Evolutionary conservation across 1,284 basidiomycete genomes (phyloP).

Genomic region (Farysia itapuensis): DNA sequence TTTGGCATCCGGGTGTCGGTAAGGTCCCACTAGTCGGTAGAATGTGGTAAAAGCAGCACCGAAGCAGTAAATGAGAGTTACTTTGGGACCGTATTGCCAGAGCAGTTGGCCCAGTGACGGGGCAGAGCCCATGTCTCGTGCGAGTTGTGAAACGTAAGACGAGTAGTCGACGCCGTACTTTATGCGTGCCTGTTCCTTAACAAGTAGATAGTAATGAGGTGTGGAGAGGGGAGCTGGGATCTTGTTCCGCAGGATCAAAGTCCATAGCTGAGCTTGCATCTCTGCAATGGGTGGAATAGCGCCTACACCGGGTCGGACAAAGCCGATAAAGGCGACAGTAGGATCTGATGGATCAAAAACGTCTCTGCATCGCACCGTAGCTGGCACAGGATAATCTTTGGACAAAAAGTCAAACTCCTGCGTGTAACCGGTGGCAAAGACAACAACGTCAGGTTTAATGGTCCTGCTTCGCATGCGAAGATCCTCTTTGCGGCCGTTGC

Average conservation of each 20-base stretch:
- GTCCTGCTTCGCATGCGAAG: constrained; percentile 63
- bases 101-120: constrained; percentile 66
- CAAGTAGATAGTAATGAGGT: constrained; percentile 68
- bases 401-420: constrained; percentile 66
- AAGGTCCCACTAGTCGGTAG: constrained; percentile 69
- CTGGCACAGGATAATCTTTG: constrained; percentile 64
- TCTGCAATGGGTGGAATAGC: constrained; percentile 72
- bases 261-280: constrained; percentile 70
- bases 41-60: constrained; percentile 70
- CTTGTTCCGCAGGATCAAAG: constrained; percentile 64
- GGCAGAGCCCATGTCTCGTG: constrained; percentile 68
- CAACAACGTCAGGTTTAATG: constrained; percentile 65
- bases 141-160: constrained; percentile 68
- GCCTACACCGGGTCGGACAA: constrained; percentile 68
- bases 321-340: constrained; percentile 68
- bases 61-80: constrained; percentile 67
- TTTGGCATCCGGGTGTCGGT: constrained; percentile 52
- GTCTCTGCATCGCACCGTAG: constrained; percentile 66
- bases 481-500: constrained; percentile 62
- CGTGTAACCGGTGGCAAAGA: constrained; percentile 61
- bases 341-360: constrained; percentile 65
- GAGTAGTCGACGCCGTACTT: constrained; percentile 68
- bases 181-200: constrained; percentile 66
- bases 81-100: constrained; percentile 65
- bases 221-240: constrained; percentile 62